phyloP scores from a whole-genome alignment of 1,284 basidiomycete genomes.

The Cutaneotrichosporon spelunceum region DNA sequence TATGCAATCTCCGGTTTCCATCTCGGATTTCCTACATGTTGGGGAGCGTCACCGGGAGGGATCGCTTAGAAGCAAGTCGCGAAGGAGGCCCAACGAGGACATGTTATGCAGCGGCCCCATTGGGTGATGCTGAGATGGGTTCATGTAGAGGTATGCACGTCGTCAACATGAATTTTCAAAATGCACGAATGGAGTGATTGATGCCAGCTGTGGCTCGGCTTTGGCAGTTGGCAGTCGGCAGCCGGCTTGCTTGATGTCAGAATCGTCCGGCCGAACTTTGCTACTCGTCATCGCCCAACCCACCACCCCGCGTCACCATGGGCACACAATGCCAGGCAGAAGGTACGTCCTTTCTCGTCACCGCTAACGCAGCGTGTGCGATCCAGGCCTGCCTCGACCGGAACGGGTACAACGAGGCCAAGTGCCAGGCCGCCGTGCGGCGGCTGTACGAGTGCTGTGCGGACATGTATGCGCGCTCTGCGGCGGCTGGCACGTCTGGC shows the following conservation, averaged over 20 bases:
- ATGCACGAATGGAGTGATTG: no score
- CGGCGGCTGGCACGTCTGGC: conserved; percentile 24
- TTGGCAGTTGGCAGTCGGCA: no score
- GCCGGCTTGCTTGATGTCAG: no score
- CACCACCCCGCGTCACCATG: background rate
- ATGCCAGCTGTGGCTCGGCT: no score
- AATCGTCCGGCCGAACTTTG: background rate
- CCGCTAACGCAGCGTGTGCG: conserved; percentile 37
- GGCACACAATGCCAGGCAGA: conserved; percentile 5
- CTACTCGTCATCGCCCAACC: background rate
- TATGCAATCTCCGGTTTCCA: background rate
- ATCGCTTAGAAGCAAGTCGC: no score
- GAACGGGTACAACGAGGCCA: conserved; percentile 41
- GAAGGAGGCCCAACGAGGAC: no score
- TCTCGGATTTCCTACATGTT: no score
- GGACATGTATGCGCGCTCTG: conserved; percentile 37
- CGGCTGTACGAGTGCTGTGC: conserved; percentile 44
- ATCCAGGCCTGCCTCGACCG: conserved; percentile 45
- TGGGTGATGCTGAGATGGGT: no score
- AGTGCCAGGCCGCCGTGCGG: conserved; percentile 35
- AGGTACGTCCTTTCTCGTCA: background rate
- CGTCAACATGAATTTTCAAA: no score
- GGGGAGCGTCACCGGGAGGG: background rate
- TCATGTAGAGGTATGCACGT: no score
- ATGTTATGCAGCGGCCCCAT: no score